Percentiles rank a stretch among this genome's conserved stretches.
Evolutionary conservation across 2,329 filamentous ascomycete genomes (phyloP).

Genomic region (Talaromyces sp.): DNA sequence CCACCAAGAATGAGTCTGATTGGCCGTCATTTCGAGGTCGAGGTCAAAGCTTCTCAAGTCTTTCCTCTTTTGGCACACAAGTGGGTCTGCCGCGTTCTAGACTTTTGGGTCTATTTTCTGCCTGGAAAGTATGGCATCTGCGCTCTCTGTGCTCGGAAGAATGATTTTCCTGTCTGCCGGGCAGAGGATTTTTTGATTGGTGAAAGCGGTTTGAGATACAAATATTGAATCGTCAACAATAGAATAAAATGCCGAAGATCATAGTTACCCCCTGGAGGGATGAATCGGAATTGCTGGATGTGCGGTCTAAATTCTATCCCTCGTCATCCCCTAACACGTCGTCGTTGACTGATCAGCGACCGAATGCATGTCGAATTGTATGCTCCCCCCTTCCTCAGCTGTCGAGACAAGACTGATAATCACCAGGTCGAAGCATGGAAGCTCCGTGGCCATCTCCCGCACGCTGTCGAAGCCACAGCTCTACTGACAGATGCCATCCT

Average conservation of each 20-base stretch:
- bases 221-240: neutral
- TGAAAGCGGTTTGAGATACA: neutral
- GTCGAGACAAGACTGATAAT: conserved; percentile 2
- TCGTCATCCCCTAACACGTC: conserved; percentile 27
- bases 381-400: conserved; percentile 10
- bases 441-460: conserved; percentile 43
- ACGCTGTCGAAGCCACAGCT: conserved; percentile 46
- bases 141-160: neutral
- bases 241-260: conserved; percentile 37
- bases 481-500: conserved; percentile 46
- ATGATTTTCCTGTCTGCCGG: neutral
- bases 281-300: conserved; percentile 34
- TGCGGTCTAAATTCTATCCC: conserved; percentile 42
- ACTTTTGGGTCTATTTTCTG: neutral
- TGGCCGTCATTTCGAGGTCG: conserved; percentile 8
- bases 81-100: neutral
- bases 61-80: neutral
- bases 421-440: conserved; percentile 45
- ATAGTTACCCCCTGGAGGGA: conserved; percentile 44
- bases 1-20: conserved; percentile 2
- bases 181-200: neutral
- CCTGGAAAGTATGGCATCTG: neutral
- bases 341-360: conserved; percentile 34
- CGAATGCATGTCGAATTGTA: conserved; percentile 41
- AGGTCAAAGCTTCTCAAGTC: neutral